Percentiles rank a stretch among this genome's conserved stretches.
Conservation (phyloP, 2,329 filamentous ascomycete genomes). For the Aspergillus alliaceus region DNA sequence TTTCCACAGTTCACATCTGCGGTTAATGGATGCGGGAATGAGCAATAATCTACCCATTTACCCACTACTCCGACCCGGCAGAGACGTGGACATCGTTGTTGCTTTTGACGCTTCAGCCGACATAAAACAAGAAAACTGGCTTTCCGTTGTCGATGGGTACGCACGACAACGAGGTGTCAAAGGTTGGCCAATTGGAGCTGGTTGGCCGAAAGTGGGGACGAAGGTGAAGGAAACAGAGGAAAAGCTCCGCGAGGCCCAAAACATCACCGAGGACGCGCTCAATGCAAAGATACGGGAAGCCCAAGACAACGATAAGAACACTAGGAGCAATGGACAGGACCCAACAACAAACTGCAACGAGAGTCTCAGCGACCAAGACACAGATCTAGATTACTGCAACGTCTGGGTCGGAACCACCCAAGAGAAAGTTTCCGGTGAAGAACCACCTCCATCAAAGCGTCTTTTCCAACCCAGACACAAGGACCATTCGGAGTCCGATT, state of each 20-base stretch:
- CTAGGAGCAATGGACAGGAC: slow-evolving; percentile 27
- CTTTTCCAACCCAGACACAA: slow-evolving; percentile 46
- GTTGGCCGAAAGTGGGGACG: slow-evolving; percentile 73
- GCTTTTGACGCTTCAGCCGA: slow-evolving; percentile 95
- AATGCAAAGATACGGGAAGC: slow-evolving; percentile 65
- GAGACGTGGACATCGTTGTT: slow-evolving; percentile 84
- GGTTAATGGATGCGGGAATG: slow-evolving; percentile 97
- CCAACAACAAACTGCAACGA: slow-evolving; percentile 20
- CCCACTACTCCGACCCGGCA: slow-evolving; percentile 81
- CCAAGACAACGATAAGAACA: slow-evolving; percentile 37
- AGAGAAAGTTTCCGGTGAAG: slow-evolving; percentile 62
- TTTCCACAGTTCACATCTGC: slow-evolving; percentile 68
- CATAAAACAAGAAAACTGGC: slow-evolving; percentile 90
- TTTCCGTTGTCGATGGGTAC: slow-evolving; percentile 91
- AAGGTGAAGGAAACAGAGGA: slow-evolving; percentile 60
- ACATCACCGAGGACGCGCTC: slow-evolving; percentile 59
- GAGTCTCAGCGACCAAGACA: slow-evolving; percentile 38
- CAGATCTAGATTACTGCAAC: slow-evolving; percentile 82
- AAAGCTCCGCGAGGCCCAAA: slow-evolving; percentile 68
- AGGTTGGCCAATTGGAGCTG: slow-evolving; percentile 92
- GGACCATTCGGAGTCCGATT: slow-evolving; percentile 63
- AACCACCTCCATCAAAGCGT: slow-evolving; percentile 55
- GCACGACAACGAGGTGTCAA: slow-evolving; percentile 85
- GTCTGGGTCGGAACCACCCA: slow-evolving; percentile 88
- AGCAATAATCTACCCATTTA: slow-evolving; percentile 97